A percentile compares a stretch with the other conserved stretches of the same genome.
phyloP scores from a whole-genome alignment of 257 asterid genomes.

The Solanum dulcamara region DNA sequence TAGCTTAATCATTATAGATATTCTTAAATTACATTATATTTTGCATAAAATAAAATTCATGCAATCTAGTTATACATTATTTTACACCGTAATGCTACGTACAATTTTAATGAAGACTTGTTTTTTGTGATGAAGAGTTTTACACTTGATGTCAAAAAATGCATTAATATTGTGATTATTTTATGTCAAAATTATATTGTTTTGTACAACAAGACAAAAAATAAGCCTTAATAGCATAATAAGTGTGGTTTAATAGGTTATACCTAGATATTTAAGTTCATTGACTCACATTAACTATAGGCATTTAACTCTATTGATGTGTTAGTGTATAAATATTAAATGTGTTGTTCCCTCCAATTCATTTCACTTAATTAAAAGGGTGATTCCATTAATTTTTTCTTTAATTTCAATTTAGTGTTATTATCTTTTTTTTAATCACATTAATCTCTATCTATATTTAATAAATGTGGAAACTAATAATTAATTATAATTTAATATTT shows the following conservation, averaged over 20 bases:
- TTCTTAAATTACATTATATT: neutral
- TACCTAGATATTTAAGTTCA: neutral
- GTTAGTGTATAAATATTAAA: neutral
- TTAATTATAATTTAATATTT: neutral
- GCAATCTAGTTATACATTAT: neutral
- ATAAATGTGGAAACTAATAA: neutral
- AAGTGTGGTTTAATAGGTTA: neutral
- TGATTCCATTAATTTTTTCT: neutral
- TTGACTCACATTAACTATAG: neutral
- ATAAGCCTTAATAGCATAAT: neutral
- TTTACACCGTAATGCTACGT: neutral
- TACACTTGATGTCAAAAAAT: neutral
- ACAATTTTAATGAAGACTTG: neutral
- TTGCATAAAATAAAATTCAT: neutral
- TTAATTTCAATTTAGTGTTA: neutral
- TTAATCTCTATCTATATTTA: neutral
- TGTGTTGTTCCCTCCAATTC: neutral
- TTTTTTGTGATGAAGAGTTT: neutral
- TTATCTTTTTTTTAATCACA: neutral
- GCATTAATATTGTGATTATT: neutral
- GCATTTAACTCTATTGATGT: neutral
- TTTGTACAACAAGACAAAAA: neutral
- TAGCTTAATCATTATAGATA: neutral
- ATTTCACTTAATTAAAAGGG: neutral
- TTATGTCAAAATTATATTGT: neutral